These are phyloP conservation scores for Petunia hybrid DNA, from an alignment of 305 asterid genomes.

Conservation along the genomic window DNA sequence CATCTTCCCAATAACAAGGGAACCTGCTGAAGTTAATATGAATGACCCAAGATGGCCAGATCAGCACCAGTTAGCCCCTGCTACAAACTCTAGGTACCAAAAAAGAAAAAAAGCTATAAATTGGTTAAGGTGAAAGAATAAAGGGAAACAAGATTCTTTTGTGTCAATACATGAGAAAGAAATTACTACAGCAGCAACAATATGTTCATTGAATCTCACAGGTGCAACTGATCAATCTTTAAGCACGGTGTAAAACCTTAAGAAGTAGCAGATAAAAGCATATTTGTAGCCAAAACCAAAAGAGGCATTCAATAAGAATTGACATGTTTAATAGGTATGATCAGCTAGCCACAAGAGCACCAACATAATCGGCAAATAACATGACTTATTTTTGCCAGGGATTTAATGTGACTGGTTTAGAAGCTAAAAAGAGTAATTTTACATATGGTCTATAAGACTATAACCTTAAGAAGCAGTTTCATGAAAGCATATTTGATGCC, in stretches of 20 bases:
- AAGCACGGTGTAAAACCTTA: not conserved
- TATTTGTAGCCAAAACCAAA: not conserved
- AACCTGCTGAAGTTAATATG: conserved; percentile 9
- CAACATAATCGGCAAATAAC: not conserved
- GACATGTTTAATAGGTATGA: not conserved
- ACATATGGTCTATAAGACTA: not conserved
- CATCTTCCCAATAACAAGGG: not conserved
- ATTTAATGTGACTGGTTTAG: not conserved
- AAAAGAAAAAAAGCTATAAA: not conserved
- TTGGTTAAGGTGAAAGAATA: not conserved
- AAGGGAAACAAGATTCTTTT: not conserved
- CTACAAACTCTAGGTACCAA: not conserved
- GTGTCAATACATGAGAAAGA: not conserved
- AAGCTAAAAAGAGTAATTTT: not conserved
- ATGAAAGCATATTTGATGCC: conserved; percentile 3
- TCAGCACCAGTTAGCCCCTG: conserved; percentile 5
- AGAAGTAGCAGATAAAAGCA: not conserved
- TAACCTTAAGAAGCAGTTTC: not conserved
- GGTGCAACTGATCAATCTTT: not conserved
- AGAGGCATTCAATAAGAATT: not conserved
- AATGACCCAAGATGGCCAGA: not conserved
- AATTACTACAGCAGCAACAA: conserved; percentile 1
- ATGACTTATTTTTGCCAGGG: not conserved
- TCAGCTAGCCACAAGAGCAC: conserved; percentile 5
- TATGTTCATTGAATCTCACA: conserved; percentile 9